Percentiles rank a stretch among this genome's conserved stretches.
Conservation (phyloP, 2,329 filamentous ascomycete genomes). For the Tympanopsis confertula region DNA sequence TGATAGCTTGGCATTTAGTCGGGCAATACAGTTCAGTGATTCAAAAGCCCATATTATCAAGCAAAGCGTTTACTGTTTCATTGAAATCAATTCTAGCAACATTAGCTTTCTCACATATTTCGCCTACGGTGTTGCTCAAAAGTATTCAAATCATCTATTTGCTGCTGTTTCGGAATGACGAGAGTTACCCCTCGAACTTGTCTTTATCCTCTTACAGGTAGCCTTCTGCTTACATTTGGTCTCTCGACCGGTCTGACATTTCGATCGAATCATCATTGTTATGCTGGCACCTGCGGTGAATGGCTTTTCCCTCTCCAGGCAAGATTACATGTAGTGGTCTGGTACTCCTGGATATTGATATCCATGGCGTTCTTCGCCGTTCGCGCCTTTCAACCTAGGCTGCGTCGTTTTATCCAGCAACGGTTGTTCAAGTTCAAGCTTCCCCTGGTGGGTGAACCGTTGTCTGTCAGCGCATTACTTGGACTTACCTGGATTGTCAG, state of each 20-base stretch:
- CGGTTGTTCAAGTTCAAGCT: slow-evolving; percentile 6
- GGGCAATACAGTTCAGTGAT: too few species aligned
- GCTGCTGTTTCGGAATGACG: too few species aligned
- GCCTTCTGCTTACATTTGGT: slow-evolving; percentile 9
- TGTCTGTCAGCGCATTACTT: slow-evolving; percentile 7
- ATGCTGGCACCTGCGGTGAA: slow-evolving; percentile 13
- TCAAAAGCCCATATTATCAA: too few species aligned
- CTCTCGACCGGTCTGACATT: slow-evolving; percentile 13
- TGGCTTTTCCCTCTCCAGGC: slow-evolving; percentile 14
- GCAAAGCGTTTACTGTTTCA: too few species aligned
- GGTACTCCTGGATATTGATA: slow-evolving; percentile 13
- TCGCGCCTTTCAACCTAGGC: slow-evolving; percentile 10
- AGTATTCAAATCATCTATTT: too few species aligned
- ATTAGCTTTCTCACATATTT: too few species aligned
- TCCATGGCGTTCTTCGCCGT: slow-evolving; percentile 10
- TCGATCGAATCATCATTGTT: slow-evolving; percentile 13
- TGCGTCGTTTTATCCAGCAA: slow-evolving; percentile 7
- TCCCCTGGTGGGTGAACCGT: slow-evolving; percentile 8
- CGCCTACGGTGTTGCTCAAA: too few species aligned
- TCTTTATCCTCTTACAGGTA: slow-evolving; percentile 11
- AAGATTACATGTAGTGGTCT: slow-evolving; percentile 12
- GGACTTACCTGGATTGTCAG: slow-evolving; percentile 9
- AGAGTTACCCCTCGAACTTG: slow-evolving; percentile 12
- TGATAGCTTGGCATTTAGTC: too few species aligned
- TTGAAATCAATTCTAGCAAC: too few species aligned